phyloP scores from a whole-genome alignment of 1,284 basidiomycete species.

The Gastroboletus turbinatus region DNA sequence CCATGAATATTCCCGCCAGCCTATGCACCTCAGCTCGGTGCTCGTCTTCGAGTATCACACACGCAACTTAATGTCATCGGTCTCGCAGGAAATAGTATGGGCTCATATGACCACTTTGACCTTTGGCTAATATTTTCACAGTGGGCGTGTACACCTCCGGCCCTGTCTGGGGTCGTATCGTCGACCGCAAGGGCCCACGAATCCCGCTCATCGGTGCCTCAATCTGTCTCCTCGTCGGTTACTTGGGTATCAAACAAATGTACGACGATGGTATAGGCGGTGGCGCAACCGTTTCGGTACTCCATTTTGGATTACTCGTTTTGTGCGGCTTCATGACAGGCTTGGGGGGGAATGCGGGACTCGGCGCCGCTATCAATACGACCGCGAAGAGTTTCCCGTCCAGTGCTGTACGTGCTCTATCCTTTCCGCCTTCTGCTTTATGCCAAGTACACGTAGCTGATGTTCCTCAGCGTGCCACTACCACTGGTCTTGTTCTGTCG shows the following conservation, averaged over 20 bases:
- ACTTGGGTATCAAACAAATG: constrained; percentile 63
- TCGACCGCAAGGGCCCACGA: constrained; percentile 63
- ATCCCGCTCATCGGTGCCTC: constrained; percentile 50
- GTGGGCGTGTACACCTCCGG: constrained; percentile 61
- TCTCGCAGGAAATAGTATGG: constrained; percentile 60
- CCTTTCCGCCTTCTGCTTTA: neutral
- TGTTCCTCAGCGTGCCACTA: constrained; percentile 58
- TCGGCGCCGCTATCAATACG: constrained; percentile 56
- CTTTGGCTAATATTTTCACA: constrained; percentile 27
- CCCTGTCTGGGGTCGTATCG: constrained; percentile 69
- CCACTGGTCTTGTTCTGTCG: constrained; percentile 73
- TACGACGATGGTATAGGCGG: constrained; percentile 49
- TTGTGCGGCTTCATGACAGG: constrained; percentile 59
- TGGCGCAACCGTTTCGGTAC: constrained; percentile 17
- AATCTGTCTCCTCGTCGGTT: constrained; percentile 57
- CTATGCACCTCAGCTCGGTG: constrained; percentile 78
- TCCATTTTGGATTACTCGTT: constrained; percentile 43
- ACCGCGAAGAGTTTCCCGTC: constrained; percentile 68
- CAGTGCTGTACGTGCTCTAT: constrained; percentile 38
- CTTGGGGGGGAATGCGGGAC: constrained; percentile 58
- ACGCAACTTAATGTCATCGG: constrained; percentile 77
- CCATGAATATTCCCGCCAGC: constrained; percentile 41
- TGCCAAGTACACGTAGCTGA: neutral
- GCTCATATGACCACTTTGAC: constrained; percentile 6
- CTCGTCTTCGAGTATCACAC: constrained; percentile 67